A percentile compares a stretch with the other conserved stretches of the same genome.
phyloP scores from a whole-genome alignment of 1,284 basidiomycete species.

The Puccinia triticina region DNA sequence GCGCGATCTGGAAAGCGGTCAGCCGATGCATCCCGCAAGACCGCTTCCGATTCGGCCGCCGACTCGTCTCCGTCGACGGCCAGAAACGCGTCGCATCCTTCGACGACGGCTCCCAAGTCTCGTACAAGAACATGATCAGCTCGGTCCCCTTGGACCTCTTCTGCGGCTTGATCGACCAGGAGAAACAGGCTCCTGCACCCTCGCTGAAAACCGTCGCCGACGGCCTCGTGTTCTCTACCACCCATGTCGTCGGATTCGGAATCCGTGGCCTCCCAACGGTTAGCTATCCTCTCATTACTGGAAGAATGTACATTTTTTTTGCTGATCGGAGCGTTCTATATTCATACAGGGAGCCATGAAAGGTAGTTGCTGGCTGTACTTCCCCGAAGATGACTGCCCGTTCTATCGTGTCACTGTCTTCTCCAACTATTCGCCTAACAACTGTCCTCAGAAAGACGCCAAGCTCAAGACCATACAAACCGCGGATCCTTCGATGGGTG shows the following conservation, averaged over 20 bases:
- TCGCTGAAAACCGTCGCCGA: slow-evolving; percentile 57
- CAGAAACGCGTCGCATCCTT: slow-evolving; percentile 62
- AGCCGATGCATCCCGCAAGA: slow-evolving; percentile 62
- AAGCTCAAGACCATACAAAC: slow-evolving; percentile 64
- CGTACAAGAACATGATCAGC: slow-evolving; percentile 63
- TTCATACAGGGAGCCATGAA: slow-evolving; percentile 54
- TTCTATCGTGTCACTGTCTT: slow-evolving; percentile 67
- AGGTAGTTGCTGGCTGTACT: slow-evolving; percentile 63
- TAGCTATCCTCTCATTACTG: neutral
- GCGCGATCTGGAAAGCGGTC: slow-evolving; percentile 66
- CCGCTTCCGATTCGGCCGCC: slow-evolving; percentile 61
- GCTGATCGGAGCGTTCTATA: no score
- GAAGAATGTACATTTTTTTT: no score
- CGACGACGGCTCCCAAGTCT: slow-evolving; percentile 62
- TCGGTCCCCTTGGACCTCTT: slow-evolving; percentile 64
- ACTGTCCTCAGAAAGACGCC: slow-evolving; percentile 62
- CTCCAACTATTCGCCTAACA: slow-evolving; percentile 65
- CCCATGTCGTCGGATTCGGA: slow-evolving; percentile 65
- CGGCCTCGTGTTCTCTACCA: slow-evolving; percentile 62
- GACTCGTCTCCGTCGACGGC: slow-evolving; percentile 62
- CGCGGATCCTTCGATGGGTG: slow-evolving; percentile 62
- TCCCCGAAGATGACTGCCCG: slow-evolving; percentile 63
- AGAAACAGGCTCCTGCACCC: slow-evolving; percentile 59
- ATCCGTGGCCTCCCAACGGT: slow-evolving; percentile 61
- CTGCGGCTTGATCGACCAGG: slow-evolving; percentile 59